These are phyloP conservation scores for Pseudogymnoascus sp. DNA, from an alignment of 2,329 filamentous ascomycete species.

Conservation along the genomic window DNA sequence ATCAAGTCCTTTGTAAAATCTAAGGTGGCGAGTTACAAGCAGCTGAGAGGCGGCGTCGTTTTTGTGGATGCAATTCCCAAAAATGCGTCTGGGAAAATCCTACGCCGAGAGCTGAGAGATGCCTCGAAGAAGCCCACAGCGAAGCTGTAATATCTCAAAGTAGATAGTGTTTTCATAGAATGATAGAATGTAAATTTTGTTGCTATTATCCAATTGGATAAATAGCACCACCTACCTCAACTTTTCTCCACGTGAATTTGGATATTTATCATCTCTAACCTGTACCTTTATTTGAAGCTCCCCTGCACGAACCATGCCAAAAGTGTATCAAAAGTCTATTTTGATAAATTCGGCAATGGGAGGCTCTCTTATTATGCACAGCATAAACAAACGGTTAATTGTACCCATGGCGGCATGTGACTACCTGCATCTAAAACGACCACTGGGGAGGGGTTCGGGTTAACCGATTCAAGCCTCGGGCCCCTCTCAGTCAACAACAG, in stretches of 20 bases:
- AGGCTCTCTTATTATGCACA: background rate
- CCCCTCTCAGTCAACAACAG: background rate
- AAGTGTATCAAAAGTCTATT: background rate
- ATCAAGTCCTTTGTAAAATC: constrained; percentile 51
- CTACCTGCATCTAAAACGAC: background rate
- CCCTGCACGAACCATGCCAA: background rate
- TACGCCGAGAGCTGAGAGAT: constrained; percentile 39
- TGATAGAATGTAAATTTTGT: background rate
- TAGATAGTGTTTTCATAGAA: background rate
- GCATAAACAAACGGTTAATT: background rate
- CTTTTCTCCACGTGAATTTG: background rate
- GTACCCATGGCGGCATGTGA: background rate
- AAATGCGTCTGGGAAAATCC: constrained; percentile 50
- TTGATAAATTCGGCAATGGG: background rate
- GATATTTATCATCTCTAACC: background rate
- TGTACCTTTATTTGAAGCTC: background rate
- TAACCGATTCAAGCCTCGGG: background rate
- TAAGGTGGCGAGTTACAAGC: constrained; percentile 56
- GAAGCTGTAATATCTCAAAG: background rate
- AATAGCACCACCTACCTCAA: background rate
- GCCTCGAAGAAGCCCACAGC: constrained; percentile 24
- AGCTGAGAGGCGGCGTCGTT: constrained; percentile 60
- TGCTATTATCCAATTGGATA: background rate
- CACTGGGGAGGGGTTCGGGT: background rate
- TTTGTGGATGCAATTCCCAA: constrained; percentile 66